Evolutionary conservation across 805 yeast genomes (phyloP).

Genomic region (Pichia cabralensis): DNA sequence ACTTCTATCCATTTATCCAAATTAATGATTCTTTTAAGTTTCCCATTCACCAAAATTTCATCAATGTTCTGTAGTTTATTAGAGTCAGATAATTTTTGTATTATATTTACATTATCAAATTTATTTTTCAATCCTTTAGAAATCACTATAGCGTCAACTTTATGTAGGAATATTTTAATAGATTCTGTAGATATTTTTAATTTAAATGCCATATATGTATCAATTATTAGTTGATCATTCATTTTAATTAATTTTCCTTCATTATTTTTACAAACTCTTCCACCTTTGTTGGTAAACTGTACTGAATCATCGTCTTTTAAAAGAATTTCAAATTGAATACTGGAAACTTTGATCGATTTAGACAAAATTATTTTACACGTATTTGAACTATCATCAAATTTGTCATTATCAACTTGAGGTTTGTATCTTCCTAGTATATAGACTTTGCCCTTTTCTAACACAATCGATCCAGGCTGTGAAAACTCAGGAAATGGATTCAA

Average conservation of each 20-base stretch:
- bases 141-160: too few relatives aligned
- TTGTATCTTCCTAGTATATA: neutral
- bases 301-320: neutral
- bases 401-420: neutral
- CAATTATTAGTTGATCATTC: too few relatives aligned
- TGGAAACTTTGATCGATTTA: slow-evolving; percentile 5
- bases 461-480: neutral
- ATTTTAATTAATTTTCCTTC: too few relatives aligned
- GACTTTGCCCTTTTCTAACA: neutral
- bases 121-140: neutral
- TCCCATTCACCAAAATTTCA: slow-evolving; percentile 2
- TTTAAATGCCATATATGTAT: too few relatives aligned
- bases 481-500: neutral
- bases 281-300: neutral
- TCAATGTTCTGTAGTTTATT: neutral
- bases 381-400: too few relatives aligned
- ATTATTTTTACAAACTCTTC: too few relatives aligned
- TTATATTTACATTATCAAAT: neutral
- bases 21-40: neutral
- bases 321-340: neutral
- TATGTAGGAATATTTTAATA: too few relatives aligned
- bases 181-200: too few relatives aligned
- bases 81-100: too few relatives aligned
- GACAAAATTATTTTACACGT: too few relatives aligned
- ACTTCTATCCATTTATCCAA: slow-evolving; percentile 1